Evolutionary conservation across 1,284 basidiomycete genomes (phyloP).

Genomic region (Pulveroboletus sp.): DNA sequence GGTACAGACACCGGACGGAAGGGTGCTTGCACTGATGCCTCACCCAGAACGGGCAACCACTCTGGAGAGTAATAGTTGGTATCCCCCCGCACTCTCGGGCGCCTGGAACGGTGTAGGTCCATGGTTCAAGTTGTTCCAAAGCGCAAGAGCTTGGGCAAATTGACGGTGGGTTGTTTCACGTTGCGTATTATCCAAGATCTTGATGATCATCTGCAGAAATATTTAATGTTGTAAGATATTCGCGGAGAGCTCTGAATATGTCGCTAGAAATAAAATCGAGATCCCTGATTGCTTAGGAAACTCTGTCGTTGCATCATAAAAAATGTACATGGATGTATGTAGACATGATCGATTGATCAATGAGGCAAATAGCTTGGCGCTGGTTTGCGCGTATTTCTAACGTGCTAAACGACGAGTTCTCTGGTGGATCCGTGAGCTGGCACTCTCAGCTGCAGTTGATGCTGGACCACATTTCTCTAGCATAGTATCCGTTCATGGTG

Average conservation of each 20-base stretch:
- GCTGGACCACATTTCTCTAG: too few species aligned
- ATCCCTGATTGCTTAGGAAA: not conserved
- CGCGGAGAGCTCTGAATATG: too few species aligned
- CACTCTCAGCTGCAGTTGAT: too few species aligned
- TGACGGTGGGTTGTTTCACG: conserved; percentile 21
- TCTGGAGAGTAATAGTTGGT: conserved; percentile 87
- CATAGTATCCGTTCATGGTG: too few species aligned
- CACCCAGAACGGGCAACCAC: conserved; percentile 85
- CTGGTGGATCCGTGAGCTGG: too few species aligned
- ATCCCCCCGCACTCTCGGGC: conserved; percentile 56
- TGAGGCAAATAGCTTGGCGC: too few species aligned
- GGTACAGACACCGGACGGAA: conserved; percentile 81
- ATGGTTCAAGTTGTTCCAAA: conserved; percentile 96
- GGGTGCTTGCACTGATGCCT: conserved; percentile 95
- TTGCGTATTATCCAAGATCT: not conserved
- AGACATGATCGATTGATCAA: not conserved
- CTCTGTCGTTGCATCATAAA: not conserved
- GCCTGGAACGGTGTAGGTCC: conserved; percentile 77
- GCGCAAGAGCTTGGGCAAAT: conserved; percentile 55
- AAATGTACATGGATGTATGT: not conserved
- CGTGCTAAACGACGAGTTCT: too few species aligned
- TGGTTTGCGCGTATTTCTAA: too few species aligned
- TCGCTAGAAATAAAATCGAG: not conserved
- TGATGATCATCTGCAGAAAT: conserved; percentile 1
- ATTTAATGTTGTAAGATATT: conserved; percentile 15